A percentile compares a stretch with the other conserved stretches of the same genome.
These are phyloP conservation scores for Pythium insidiosum DNA, from an alignment of 352 stramenopile genomes.

Conservation along the genomic window DNA sequence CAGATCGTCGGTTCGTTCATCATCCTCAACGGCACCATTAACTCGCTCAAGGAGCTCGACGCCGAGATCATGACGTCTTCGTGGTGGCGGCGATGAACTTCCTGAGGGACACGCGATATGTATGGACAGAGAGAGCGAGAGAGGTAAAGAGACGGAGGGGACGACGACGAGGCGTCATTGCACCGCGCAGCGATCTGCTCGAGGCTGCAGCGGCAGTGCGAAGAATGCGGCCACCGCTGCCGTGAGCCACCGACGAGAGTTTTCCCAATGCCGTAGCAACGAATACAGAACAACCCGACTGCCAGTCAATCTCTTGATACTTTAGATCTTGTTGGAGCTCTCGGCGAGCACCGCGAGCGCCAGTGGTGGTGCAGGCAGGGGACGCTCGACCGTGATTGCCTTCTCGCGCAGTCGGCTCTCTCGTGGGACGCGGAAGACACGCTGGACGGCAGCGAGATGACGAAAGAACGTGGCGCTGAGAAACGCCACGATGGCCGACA, in stretches of 20 bases:
- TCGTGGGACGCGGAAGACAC: constrained; percentile 26
- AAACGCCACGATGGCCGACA: constrained; percentile 53
- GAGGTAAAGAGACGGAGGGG: too few species aligned
- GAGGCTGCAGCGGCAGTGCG: too few species aligned
- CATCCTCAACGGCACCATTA: constrained; percentile 92
- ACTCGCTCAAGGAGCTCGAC: constrained; percentile 81
- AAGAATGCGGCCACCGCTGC: too few species aligned
- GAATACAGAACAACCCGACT: too few species aligned
- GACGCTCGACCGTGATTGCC: constrained; percentile 35
- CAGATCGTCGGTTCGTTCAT: constrained; percentile 92
- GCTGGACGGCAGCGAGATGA: constrained; percentile 55
- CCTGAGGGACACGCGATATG: not conserved
- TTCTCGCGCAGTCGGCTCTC: constrained; percentile 20
- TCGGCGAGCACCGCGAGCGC: constrained; percentile 16
- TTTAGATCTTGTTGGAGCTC: too few species aligned
- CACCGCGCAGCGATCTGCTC: too few species aligned
- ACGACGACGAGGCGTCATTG: too few species aligned
- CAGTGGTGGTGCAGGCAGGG: constrained; percentile 29
- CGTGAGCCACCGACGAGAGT: too few species aligned
- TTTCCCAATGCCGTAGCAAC: too few species aligned
- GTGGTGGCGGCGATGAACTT: constrained; percentile 1
- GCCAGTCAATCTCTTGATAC: too few species aligned
- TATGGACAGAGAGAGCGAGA: constrained; percentile 1
- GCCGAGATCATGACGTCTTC: too few species aligned
- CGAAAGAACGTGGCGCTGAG: constrained; percentile 64